These are phyloP conservation scores for Pecoramyces ruminantium DNA, from an alignment of 192 early-diverging fungal genomes.

Conservation along the genomic window DNA sequence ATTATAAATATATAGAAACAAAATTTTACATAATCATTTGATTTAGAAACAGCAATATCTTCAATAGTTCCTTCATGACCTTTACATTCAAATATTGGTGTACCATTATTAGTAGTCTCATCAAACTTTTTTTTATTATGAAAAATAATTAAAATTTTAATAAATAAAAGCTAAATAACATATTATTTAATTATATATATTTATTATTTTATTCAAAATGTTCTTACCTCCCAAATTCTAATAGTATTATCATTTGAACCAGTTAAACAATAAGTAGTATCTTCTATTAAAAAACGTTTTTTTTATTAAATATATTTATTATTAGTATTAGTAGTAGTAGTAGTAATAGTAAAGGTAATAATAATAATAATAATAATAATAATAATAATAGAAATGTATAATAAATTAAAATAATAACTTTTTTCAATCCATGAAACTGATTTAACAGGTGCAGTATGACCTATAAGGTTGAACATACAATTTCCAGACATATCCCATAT, in stretches of 20 bases:
- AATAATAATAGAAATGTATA: too few relatives aligned
- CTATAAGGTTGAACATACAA: constrained; percentile 21
- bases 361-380: too few relatives aligned
- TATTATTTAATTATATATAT: too few relatives aligned
- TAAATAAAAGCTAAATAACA: too few relatives aligned
- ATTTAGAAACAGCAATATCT: not conserved
- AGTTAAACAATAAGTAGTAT: not conserved
- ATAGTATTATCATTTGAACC: not conserved
- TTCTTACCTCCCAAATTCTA: not conserved
- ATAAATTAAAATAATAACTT: too few relatives aligned
- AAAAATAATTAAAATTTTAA: too few relatives aligned
- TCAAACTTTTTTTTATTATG: not conserved
- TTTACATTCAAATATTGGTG: not conserved
- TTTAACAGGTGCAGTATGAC: constrained; percentile 60
- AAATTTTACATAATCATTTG: not conserved
- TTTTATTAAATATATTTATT: too few relatives aligned
- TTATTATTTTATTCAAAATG: not conserved
- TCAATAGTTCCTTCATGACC: not conserved
- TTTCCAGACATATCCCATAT: constrained; percentile 60
- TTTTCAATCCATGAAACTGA: constrained; percentile 47
- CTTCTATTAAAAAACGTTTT: not conserved
- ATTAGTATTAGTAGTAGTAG: too few relatives aligned
- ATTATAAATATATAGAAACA: not conserved
- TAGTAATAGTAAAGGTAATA: too few relatives aligned
- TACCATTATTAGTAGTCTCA: not conserved